Base-by-base conservation (phyloP, 1,284 basidiomycete genomes). In the Malassezia globosa region DNA sequence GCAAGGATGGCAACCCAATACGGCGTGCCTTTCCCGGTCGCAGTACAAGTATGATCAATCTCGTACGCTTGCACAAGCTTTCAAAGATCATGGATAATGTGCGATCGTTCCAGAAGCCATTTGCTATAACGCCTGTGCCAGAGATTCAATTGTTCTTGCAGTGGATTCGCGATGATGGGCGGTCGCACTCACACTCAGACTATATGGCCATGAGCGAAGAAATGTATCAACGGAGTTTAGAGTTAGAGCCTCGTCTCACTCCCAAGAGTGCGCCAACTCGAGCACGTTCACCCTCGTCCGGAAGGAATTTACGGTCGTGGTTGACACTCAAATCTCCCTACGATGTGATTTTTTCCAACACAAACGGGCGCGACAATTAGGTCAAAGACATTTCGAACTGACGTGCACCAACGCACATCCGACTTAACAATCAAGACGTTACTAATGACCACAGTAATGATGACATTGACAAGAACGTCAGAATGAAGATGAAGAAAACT, bases 1-100 rank as follows among this genome's bases (percentile, higher is more conserved):
- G 87, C 62, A 81, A 85, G 44, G 92, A 94, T 66, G 92, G 92
- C 31, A 96, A 96, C 72, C 83, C 87, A 7, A 83, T 84, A 7
- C 78, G 82, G 61, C 79, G 92, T 56, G 78, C 82, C n/a, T 56
- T 53, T 18, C 81, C 82, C 46, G 77, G 83, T 2, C 48, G 49
- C 11, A 85, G 87, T 10, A 81, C 82, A 47, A 76, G 83, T 2
- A 74, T 97, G 40, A 78, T 96, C 71, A 97, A 97, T 73, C 90
- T 94, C 72, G 92, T 90, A 75, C 72, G 73, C 41, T 75, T 74
- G 52, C 82, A 59, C 43, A 63, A 66, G 57, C 62, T 70, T 42
- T 59, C 58, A 40, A 54, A 60, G 14, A 61, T 58, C n/a, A 45
- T 64, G 40, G 35, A 61, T 83, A 85, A 92, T 63, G 86, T 96